Evolutionary conservation across 106 monocot genomes (phyloP), one percentile per base, ranked within the genome.

Genomic region (Dendrobium chrysotoxum): DNA sequence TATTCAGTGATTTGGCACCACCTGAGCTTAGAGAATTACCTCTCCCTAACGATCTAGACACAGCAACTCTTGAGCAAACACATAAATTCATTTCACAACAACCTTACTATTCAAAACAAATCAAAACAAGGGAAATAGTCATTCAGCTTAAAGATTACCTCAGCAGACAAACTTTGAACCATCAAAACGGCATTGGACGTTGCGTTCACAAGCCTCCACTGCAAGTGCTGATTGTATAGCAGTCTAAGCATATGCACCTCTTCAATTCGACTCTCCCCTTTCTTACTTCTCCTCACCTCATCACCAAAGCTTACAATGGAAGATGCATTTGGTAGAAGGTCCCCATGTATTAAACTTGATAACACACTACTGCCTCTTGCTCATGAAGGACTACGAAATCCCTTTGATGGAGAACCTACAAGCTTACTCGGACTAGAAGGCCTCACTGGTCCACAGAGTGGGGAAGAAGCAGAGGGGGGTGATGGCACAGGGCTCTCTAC

Each of bases 121-220:
- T 53, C 53, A 53, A 64, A 53, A 53, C 28, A 26, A 76, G 44
- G 2, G 23, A 53, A 25, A 65, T 40, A 12, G 1, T 8, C 53
- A 6, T 11, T 53, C 16, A 53, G 16, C 1, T 53, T 11, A 53
- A 8, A 53, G 16, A 78, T 85, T 81, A 89, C 93, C 90, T 93
- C 90, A 42, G 88, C 85, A 76, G 85, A 79, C 30, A 75, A 2
- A 25, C 65, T 84, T 41, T 89, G 93, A 23, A 75, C 61, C 38
- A 66, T 64, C 18, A 85, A 40, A 18, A 81, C 82, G n/a, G 81
- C 82, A 72, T 77, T 81, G 15, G 86, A 75, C 67, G 83, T 83
- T 57, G 89, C 88, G 82, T 91, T 93, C 12, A 86, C 73, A 70
- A 77, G 91, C 15, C 91, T 79, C 89, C 91, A 90, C 77, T 93